Conservation (phyloP, 148 eudicot genomes). For the Cornus florida region DNA sequence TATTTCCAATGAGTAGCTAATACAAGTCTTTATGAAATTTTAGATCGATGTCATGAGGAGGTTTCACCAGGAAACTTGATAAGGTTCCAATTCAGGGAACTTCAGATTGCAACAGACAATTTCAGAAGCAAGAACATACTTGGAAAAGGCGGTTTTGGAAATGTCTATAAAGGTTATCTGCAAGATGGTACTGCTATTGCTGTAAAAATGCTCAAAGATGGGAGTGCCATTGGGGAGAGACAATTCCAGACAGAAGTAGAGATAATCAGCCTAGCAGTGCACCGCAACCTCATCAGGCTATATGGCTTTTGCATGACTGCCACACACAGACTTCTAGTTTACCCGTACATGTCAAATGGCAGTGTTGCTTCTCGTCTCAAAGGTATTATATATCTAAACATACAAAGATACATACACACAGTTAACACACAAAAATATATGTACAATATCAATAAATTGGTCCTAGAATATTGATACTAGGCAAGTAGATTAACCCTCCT, state of each 20-base stretch:
- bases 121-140: slow-evolving; percentile 25
- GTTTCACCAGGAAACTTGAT: slow-evolving; percentile 23
- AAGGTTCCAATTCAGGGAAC: slow-evolving; percentile 18
- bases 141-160: slow-evolving; percentile 27
- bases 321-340: slow-evolving; percentile 57
- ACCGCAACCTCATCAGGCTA: slow-evolving; percentile 60
- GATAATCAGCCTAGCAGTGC: slow-evolving; percentile 79
- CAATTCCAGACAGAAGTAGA: slow-evolving; percentile 74
- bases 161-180: slow-evolving; percentile 20
- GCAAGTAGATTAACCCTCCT: background rate
- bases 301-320: slow-evolving; percentile 61
- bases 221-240: slow-evolving; percentile 28
- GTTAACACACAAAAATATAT: background rate
- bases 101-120: slow-evolving; percentile 24
- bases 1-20: background rate
- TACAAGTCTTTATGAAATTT: background rate
- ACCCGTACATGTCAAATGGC: slow-evolving; percentile 73
- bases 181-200: slow-evolving; percentile 20
- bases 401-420: background rate
- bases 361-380: slow-evolving; percentile 75
- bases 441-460: too few relatives aligned
- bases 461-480: background rate
- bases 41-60: slow-evolving; percentile 19
- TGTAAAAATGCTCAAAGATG: slow-evolving; percentile 24
- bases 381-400: slow-evolving; percentile 32